Evolutionary conservation across 2,329 filamentous ascomycete species (phyloP), one percentile per base, ranked within the genome.

Genomic region (Aspergillus japonicus): DNA sequence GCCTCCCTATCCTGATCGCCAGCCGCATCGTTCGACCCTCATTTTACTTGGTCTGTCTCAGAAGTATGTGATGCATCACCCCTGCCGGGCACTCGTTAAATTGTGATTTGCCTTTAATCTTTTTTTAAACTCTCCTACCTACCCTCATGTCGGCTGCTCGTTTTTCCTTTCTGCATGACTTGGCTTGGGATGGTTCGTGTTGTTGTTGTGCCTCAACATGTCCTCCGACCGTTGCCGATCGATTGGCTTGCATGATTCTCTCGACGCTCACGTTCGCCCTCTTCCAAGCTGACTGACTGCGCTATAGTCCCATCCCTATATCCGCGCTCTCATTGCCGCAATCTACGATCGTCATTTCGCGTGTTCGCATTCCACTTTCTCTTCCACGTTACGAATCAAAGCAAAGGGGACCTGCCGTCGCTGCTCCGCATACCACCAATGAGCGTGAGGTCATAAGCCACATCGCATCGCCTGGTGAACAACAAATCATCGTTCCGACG

Each of bases 161-260:
- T 53, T 51, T 47, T 52, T 42, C 42, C 26, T 35, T 31, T 33
- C 16, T 61, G 47, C 16, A 42, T 58, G 51, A 49, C 26, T 26
- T 51, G 39, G 53, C 50, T 48, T 33, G 47, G 50, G 23, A 29
- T 51, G 23, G 48, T 56, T 56, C 49, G 59, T 55, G 57, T 58
- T 62, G 57, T 57, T 54, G 49, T 53, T 59, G 42, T 60, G 44
- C 47, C 54, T 56, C 57, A 57, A 49, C 23, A 62, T 62, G 56
- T 47, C 47, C 31, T 48, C 51, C 50, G 59, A 51, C 57, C 29
- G 33, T 33, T 44, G 39, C 39, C 39, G 39, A 44, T 44, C 51
- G 23, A 59, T 58, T 39, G 35, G 59, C 47, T 49, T 42, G 48
- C 58, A 56, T 60, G 56, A 49, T 64, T 54, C 29, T 47, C 52